Evolutionary conservation across 345 rosid genomes (phyloP).

Genomic region (Pistacia integerrima): DNA sequence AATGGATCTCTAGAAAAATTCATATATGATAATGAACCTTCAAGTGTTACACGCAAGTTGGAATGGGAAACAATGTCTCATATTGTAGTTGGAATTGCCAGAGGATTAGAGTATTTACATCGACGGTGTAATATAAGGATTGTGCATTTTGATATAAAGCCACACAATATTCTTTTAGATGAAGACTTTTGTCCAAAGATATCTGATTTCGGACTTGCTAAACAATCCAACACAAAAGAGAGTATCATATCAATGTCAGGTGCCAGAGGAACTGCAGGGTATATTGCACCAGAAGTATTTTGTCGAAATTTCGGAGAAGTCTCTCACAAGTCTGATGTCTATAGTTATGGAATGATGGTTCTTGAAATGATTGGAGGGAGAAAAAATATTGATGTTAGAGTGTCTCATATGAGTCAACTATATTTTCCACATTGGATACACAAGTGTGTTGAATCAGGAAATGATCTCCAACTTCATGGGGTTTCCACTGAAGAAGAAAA

Average conservation of each 20-base stretch:
- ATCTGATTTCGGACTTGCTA: constrained; percentile 59
- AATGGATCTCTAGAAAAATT: constrained; percentile 48
- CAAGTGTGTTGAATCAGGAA: constrained; percentile 21
- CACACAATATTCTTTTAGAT: constrained; percentile 48
- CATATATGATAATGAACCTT: neutral
- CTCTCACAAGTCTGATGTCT: constrained; percentile 51
- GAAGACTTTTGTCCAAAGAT: constrained; percentile 40
- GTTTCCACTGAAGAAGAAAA: neutral
- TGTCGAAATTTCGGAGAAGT: constrained; percentile 35
- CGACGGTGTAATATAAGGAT: constrained; percentile 52
- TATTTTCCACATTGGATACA: constrained; percentile 40
- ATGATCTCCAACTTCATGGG: neutral
- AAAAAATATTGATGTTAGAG: constrained; percentile 3
- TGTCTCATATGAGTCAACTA: constrained; percentile 19
- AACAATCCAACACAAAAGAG: constrained; percentile 35
- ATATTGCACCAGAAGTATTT: constrained; percentile 50
- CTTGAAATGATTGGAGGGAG: constrained; percentile 45
- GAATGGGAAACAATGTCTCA: constrained; percentile 21
- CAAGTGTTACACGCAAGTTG: neutral
- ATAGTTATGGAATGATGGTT: constrained; percentile 54
- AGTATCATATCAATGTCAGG: constrained; percentile 35
- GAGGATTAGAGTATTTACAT: constrained; percentile 56
- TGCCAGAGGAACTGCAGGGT: constrained; percentile 46
- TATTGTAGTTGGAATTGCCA: constrained; percentile 38
- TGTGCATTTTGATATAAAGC: constrained; percentile 53